A percentile compares a stretch with the other conserved stretches of the same genome.
Evolutionary conservation across 441 rosid genomes (phyloP).

Genomic region (Dalechampia spathulata): DNA sequence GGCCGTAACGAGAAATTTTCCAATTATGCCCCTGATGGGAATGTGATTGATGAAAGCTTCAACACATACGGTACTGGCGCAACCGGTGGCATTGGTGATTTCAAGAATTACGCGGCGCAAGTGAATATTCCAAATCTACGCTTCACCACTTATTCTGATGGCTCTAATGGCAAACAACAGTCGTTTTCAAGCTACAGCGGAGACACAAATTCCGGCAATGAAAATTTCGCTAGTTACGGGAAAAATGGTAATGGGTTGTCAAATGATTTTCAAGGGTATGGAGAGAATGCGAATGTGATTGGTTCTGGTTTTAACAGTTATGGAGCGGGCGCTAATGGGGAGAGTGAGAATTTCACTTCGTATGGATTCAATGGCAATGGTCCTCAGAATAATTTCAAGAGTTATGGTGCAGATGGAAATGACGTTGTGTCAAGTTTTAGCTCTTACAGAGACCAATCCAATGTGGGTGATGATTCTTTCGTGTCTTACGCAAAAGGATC

Average conservation of each 20-base stretch:
- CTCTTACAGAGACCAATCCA: slow-evolving; percentile 69
- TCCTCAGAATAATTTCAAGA: slow-evolving; percentile 62
- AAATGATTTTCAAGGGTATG: slow-evolving; percentile 51
- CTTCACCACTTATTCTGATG: slow-evolving; percentile 57
- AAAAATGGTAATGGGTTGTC: slow-evolving; percentile 58
- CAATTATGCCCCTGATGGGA: slow-evolving; percentile 39
- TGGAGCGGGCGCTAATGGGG: slow-evolving; percentile 56
- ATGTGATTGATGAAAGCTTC: slow-evolving; percentile 76
- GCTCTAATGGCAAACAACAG: slow-evolving; percentile 40
- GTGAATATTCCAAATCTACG: slow-evolving; percentile 61
- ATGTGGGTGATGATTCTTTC: slow-evolving; percentile 84
- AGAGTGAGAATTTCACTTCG: slow-evolving; percentile 53
- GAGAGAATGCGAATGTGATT: slow-evolving; percentile 50
- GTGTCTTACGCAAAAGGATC: slow-evolving; percentile 67
- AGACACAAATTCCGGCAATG: slow-evolving; percentile 55
- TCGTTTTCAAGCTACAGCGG: slow-evolving; percentile 44
- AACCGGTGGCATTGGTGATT: slow-evolving; percentile 60
- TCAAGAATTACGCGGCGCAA: slow-evolving; percentile 42
- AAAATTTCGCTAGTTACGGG: slow-evolving; percentile 56
- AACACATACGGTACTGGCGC: slow-evolving; percentile 60
- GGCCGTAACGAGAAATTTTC: slow-evolving; percentile 54
- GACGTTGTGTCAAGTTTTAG: slow-evolving; percentile 40
- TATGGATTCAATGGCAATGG: slow-evolving; percentile 64
- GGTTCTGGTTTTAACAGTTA: slow-evolving; percentile 65
- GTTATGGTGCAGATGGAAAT: slow-evolving; percentile 63